These are phyloP conservation scores for Sherardia arvensis DNA, from an alignment of 257 asterid genomes.

Conservation along the genomic window DNA sequence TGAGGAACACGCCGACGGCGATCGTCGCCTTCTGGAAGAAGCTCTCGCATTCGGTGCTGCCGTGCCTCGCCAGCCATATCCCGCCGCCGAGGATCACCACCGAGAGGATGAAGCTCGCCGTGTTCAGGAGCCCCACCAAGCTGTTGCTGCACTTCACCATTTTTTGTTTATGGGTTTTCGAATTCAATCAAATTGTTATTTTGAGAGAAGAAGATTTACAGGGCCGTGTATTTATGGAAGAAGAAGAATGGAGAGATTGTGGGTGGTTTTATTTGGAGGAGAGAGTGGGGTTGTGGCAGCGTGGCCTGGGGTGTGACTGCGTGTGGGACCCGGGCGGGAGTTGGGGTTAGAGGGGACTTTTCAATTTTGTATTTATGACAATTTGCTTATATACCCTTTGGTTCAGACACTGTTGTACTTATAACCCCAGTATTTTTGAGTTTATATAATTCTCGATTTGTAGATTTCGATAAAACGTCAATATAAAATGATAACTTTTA, in stretches of 20 bases:
- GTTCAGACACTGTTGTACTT: too few species aligned
- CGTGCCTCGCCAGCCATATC: slow-evolving; percentile 65
- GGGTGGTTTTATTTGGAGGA: slow-evolving; percentile 1
- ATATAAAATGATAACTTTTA: too few species aligned
- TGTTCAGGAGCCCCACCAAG: slow-evolving; percentile 57
- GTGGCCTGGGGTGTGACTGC: slow-evolving; percentile 2
- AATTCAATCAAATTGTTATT: not conserved
- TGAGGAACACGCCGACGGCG: slow-evolving; percentile 61
- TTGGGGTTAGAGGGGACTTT: not conserved
- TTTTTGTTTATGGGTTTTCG: not conserved
- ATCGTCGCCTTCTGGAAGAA: slow-evolving; percentile 72
- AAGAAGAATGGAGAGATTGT: not conserved
- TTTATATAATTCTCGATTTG: too few species aligned
- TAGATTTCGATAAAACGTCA: too few species aligned
- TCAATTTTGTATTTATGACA: not conserved
- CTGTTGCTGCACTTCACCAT: slow-evolving; percentile 80
- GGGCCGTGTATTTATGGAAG: not conserved
- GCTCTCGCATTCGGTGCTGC: slow-evolving; percentile 66
- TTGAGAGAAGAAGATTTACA: not conserved
- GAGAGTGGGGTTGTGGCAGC: not conserved
- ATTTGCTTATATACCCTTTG: too few species aligned
- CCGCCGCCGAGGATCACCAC: slow-evolving; percentile 81
- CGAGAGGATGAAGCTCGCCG: slow-evolving; percentile 52
- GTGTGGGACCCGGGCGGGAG: not conserved
- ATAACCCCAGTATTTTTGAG: too few species aligned